phyloP scores from a whole-genome alignment of 495 filamentous ascomycete species.

The Xylaria palmicola region DNA sequence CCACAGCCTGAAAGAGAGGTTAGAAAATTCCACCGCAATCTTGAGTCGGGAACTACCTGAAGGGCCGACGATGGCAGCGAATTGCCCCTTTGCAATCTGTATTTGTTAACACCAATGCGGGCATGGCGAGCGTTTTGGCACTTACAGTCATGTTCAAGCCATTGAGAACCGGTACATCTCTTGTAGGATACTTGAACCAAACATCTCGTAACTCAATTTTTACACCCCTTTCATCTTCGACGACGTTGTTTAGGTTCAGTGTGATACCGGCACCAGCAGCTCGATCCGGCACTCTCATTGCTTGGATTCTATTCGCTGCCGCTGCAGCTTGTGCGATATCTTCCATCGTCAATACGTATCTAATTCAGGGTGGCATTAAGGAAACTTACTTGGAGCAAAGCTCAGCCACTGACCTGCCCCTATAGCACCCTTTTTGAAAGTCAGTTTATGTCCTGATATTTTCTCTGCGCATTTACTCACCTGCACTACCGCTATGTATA shows the following conservation, averaged over 20 bases:
- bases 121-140: not conserved
- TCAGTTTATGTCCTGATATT: constrained; percentile 9
- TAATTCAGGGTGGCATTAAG: not conserved
- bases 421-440: constrained; percentile 33
- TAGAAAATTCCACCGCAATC: constrained; percentile 3
- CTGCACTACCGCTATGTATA: constrained; percentile 48
- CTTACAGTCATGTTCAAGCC: constrained; percentile 50
- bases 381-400: constrained; percentile 46
- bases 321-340: constrained; percentile 59
- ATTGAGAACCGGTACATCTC: constrained; percentile 50
- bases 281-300: constrained; percentile 33
- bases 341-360: constrained; percentile 9
- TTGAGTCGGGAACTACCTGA: constrained; percentile 32
- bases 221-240: constrained; percentile 48
- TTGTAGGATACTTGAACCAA: constrained; percentile 59
- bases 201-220: constrained; percentile 57
- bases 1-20: constrained; percentile 59
- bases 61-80: constrained; percentile 64
- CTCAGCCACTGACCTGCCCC: constrained; percentile 48
- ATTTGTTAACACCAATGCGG: not conserved
- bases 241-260: constrained; percentile 29
- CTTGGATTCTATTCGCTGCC: constrained; percentile 56
- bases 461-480: constrained; percentile 23
- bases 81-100: constrained; percentile 62
- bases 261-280: constrained; percentile 25